A percentile compares a stretch with the other conserved stretches of the same genome.
These are phyloP conservation scores for Colletotrichum lentis DNA, from an alignment of 2,329 filamentous ascomycete species.

Conservation along the genomic window DNA sequence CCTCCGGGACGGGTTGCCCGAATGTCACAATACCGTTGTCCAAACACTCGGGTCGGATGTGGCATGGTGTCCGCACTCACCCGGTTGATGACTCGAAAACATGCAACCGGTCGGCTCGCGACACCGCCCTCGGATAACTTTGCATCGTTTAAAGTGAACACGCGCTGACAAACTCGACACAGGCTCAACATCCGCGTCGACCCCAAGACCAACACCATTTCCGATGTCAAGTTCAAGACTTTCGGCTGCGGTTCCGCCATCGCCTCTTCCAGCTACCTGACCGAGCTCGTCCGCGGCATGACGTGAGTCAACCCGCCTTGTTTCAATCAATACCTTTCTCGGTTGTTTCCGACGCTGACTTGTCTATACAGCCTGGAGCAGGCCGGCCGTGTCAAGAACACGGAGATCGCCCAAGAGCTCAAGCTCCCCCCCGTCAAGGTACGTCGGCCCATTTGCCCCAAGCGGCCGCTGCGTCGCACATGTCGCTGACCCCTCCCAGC, in stretches of 20 bases:
- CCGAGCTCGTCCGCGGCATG: conserved; percentile 96
- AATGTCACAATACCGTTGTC: not conserved
- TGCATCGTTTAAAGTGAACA: not conserved
- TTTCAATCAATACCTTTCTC: too few species aligned
- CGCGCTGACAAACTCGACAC: conserved; percentile 39
- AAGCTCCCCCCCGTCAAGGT: conserved; percentile 90
- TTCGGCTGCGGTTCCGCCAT: conserved; percentile 96
- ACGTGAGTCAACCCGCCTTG: conserved; percentile 52
- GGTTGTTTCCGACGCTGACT: not conserved
- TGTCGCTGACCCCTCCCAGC: conserved; percentile 55
- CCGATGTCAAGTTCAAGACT: conserved; percentile 97
- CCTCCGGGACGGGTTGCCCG: not conserved
- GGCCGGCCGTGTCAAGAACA: conserved; percentile 91
- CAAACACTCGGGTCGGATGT: not conserved
- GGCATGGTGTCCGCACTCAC: not conserved
- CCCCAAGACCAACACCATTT: conserved; percentile 84
- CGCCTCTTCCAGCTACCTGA: conserved; percentile 92
- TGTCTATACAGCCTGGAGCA: conserved; percentile 72
- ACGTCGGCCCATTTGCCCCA: conserved; percentile 38
- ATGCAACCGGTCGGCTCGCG: not conserved
- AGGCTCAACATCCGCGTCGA: conserved; percentile 85
- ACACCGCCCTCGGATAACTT: not conserved
- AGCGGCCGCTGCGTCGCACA: not conserved
- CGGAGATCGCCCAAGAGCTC: conserved; percentile 96
- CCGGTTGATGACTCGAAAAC: too few species aligned